phyloP scores from a whole-genome alignment of 495 filamentous ascomycete species.

The Xylaria cubensis region DNA sequence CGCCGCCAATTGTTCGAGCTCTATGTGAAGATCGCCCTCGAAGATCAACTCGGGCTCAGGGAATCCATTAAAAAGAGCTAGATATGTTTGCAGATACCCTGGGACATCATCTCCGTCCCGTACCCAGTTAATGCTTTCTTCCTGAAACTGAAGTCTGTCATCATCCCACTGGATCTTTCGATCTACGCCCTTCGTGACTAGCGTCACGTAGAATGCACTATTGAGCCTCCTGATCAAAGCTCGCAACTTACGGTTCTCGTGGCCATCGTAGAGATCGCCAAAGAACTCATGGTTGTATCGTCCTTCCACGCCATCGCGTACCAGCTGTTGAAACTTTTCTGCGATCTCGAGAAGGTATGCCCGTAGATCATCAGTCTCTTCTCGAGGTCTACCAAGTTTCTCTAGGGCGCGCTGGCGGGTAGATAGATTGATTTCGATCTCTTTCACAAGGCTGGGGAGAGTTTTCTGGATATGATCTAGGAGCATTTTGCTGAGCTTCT shows the following conservation, averaged over 20 bases:
- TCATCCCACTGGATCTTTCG: slow-evolving; percentile 31
- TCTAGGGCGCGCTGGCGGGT: background rate
- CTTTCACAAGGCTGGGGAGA: background rate
- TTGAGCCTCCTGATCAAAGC: slow-evolving; percentile 35
- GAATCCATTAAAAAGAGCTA: background rate
- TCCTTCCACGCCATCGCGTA: slow-evolving; percentile 35
- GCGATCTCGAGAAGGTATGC: slow-evolving; percentile 34
- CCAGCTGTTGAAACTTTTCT: slow-evolving; percentile 31
- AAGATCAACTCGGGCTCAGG: background rate
- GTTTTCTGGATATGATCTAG: background rate
- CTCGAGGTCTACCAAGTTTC: background rate
- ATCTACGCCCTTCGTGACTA: slow-evolving; percentile 31
- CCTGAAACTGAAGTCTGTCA: background rate
- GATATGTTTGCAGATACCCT: background rate
- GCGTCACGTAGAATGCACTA: slow-evolving; percentile 31
- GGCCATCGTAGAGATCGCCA: slow-evolving; percentile 14
- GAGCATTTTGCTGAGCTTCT: background rate
- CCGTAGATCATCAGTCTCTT: background rate
- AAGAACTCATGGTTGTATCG: slow-evolving; percentile 40
- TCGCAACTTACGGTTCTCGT: slow-evolving; percentile 30
- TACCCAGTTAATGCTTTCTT: background rate
- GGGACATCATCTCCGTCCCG: no score
- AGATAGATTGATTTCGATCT: background rate
- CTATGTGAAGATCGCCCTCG: slow-evolving; percentile 11
- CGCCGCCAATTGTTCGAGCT: slow-evolving; percentile 31